Evolutionary conservation across 129 eudicot genomes (phyloP), one percentile per base, ranked within the genome.

Genomic region (Kitagawia praeruptora): DNA sequence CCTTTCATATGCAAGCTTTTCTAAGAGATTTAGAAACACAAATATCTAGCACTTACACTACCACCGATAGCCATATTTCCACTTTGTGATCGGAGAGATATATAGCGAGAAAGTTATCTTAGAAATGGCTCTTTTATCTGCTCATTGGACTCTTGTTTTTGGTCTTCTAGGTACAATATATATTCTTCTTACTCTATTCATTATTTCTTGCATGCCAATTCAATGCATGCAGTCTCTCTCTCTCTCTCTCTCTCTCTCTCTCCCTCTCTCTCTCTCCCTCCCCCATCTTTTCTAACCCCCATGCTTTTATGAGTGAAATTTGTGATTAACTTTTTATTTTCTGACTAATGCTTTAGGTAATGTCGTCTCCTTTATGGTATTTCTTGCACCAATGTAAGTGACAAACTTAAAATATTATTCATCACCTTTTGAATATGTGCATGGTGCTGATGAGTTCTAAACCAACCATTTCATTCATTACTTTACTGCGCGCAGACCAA

Each of bases 371-470:
- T 89, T 89, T 82, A 48, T 88, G 86, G 97, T 89, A 69, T 92
- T 85, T 71, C 93, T 92, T 51, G 86, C 97, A 67, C 97, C 97
- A 82, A 64, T 92, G 97, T 92, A 82, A 87, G 93, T 82, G 27
- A n/a, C 64, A 54, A 21, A 21, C 23, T 54, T 54, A 51, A 5
- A 51, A 19, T 6, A 16, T 19, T 51, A 16, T 14, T 70, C 41
- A 21, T 61, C 69, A 61, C 69, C 69, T 61, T 61, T 61, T 54
- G 25, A 21, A 21, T 54, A 6, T 21, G 27, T 54, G 27, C 64
- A 54, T 21, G 28, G 64, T 54, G 27, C 28, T 54, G 64, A 21
- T n/a, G 16, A 44, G 5, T 14, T 58, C 3, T 58, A 23, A 61
- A 4, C 8, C 3, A 61, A 21, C 37, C 25, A n/a, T 61, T 63